phyloP scores from a whole-genome alignment of 2,329 filamentous ascomycete genomes.

The Hypoxylon sp. region DNA sequence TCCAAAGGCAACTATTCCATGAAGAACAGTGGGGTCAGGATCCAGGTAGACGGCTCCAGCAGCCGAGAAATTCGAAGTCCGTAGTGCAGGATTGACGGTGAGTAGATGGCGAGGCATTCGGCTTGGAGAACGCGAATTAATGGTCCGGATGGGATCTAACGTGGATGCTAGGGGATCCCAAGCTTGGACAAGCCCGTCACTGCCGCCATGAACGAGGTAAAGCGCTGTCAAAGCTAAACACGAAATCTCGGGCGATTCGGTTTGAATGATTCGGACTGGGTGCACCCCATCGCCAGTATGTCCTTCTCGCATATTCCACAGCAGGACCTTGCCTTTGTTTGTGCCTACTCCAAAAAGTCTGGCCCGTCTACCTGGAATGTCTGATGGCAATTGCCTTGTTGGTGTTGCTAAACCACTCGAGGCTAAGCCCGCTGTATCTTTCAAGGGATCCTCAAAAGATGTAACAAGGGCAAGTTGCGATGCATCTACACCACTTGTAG shows the following conservation, averaged over 20 bases:
- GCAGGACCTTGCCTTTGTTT: slow-evolving; percentile 78
- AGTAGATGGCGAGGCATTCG: slow-evolving; percentile 82
- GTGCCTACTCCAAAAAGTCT: slow-evolving; percentile 88
- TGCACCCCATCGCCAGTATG: slow-evolving; percentile 71
- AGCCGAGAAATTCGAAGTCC: slow-evolving; percentile 82
- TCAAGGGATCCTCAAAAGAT: slow-evolving; percentile 82
- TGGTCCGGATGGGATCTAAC: slow-evolving; percentile 82
- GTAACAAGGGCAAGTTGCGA: slow-evolving; percentile 81
- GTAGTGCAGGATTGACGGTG: slow-evolving; percentile 68
- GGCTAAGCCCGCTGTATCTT: slow-evolving; percentile 65
- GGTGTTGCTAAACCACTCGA: slow-evolving; percentile 67
- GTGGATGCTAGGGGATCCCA: slow-evolving; percentile 96
- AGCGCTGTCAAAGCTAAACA: slow-evolving; percentile 86
- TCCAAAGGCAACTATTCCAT: slow-evolving; percentile 89
- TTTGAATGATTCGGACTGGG: slow-evolving; percentile 86
- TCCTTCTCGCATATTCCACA: slow-evolving; percentile 87
- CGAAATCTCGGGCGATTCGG: slow-evolving; percentile 89
- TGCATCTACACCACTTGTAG: slow-evolving; percentile 78
- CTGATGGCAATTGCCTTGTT: slow-evolving; percentile 60
- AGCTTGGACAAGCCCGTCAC: slow-evolving; percentile 93
- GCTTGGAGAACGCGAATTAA: slow-evolving; percentile 87
- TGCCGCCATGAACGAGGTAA: slow-evolving; percentile 93
- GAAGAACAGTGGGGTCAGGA: slow-evolving; percentile 85
- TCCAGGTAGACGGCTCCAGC: slow-evolving; percentile 89
- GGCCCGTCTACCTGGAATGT: slow-evolving; percentile 88